Percentiles rank a stretch among this genome's conserved stretches.
These are phyloP conservation scores for Beta vulgaris DNA, from an alignment of 148 eudicot species.

Conservation along the genomic window DNA sequence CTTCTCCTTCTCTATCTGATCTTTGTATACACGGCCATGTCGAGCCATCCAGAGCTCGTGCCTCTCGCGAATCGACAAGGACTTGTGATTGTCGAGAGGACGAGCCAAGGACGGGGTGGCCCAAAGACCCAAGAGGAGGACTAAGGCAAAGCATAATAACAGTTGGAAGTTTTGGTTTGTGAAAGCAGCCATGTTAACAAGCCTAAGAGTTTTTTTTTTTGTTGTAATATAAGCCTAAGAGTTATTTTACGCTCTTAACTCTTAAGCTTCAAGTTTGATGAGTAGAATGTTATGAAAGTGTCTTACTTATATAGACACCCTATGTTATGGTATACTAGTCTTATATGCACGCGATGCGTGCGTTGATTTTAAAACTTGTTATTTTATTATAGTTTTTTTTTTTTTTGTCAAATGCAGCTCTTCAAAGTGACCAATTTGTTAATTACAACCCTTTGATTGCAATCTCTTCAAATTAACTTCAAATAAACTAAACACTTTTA, in stretches of 20 bases:
- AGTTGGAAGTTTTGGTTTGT: neutral
- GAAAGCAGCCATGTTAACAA: neutral
- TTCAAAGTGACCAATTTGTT: too few species aligned
- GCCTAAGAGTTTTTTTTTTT: neutral
- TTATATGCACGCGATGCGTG: too few species aligned
- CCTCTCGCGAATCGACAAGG: constrained; percentile 14
- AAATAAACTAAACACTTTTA: too few species aligned
- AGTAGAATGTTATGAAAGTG: neutral
- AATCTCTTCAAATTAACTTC: too few species aligned
- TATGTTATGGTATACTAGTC: neutral
- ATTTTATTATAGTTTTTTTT: too few species aligned
- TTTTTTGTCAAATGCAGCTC: too few species aligned
- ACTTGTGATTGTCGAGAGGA: constrained; percentile 10
- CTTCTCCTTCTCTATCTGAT: constrained; percentile 32
- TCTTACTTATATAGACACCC: neutral
- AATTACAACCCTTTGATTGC: too few species aligned
- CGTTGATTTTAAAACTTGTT: too few species aligned
- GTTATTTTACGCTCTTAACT: neutral
- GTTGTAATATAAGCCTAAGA: neutral
- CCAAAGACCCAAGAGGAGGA: constrained; percentile 6
- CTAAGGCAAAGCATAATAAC: constrained; percentile 16
- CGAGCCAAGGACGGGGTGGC: constrained; percentile 22
- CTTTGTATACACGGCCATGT: constrained; percentile 43
- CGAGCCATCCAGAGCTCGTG: constrained; percentile 50
- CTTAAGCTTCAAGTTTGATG: neutral